Conservation (phyloP, 73 alveolate genomes). For the Loxodes magnus region DNA sequence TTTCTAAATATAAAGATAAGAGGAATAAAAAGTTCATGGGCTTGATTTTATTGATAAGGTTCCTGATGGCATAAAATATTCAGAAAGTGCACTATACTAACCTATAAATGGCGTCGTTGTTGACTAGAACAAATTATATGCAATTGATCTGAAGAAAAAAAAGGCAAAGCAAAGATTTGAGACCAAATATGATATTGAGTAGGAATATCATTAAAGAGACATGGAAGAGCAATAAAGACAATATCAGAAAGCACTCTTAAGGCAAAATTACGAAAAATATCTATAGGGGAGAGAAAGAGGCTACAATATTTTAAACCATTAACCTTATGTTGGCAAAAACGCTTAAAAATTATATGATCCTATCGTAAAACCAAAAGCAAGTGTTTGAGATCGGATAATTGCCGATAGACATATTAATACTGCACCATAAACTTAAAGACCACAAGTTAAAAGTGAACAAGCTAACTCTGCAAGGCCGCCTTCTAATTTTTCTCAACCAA, state of each 20-base stretch:
- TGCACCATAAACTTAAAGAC: too few relatives aligned
- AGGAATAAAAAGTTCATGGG: conserved; percentile 55
- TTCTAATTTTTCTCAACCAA: too few relatives aligned
- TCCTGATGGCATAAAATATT: conserved; percentile 61
- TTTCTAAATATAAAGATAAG: conserved; percentile 28
- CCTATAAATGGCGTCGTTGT: conserved; percentile 63
- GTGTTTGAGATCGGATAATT: too few relatives aligned
- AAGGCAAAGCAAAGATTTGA: conserved; percentile 62
- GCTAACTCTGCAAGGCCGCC: too few relatives aligned
- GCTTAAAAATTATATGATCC: neutral
- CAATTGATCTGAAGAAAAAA: conserved; percentile 67
- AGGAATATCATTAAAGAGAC: conserved; percentile 25
- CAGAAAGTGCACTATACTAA: conserved; percentile 68
- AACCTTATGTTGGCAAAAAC: conserved; percentile 14
- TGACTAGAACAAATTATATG: conserved; percentile 56
- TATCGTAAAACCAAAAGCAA: too few relatives aligned
- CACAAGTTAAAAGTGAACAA: too few relatives aligned
- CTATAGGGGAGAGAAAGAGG: conserved; percentile 37
- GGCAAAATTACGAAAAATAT: conserved; percentile 26
- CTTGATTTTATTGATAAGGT: conserved; percentile 57
- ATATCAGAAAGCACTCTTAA: conserved; percentile 18
- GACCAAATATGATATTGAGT: conserved; percentile 56
- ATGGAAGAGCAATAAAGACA: conserved; percentile 30
- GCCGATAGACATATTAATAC: too few relatives aligned
- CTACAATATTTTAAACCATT: conserved; percentile 45